These are phyloP conservation scores for Fusarium xylarioides DNA, from an alignment of 2,329 filamentous ascomycete genomes.

Conservation along the genomic window DNA sequence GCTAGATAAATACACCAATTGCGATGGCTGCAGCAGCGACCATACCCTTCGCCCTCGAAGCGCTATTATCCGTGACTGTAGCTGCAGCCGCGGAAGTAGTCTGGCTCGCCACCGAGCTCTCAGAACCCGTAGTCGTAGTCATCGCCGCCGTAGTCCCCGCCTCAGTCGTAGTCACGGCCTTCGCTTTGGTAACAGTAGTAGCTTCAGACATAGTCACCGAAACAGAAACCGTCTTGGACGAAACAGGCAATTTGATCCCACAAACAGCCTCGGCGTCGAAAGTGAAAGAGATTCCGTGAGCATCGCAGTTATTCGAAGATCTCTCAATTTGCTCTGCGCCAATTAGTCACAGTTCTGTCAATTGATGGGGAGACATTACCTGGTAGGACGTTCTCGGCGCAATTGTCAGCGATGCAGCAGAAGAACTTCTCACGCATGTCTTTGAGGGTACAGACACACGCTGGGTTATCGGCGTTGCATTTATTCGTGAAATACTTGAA, in stretches of 20 bases:
- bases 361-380: background rate
- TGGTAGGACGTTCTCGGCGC: background rate
- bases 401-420: constrained; percentile 2
- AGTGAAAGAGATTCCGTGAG: background rate
- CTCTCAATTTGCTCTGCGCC: background rate
- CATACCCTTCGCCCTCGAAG: background rate
- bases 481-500: constrained; percentile 11
- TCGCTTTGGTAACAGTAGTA: background rate
- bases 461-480: constrained; percentile 3
- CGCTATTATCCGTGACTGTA: background rate
- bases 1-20: background rate
- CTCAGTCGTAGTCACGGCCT: background rate
- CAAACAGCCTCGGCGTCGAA: constrained; percentile 6
- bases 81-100: background rate
- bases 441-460: background rate
- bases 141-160: accelerated
- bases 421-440: constrained; percentile 8
- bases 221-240: background rate
- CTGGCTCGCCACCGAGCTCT: background rate
- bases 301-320: background rate
- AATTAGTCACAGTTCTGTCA: background rate
- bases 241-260: background rate
- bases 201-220: background rate
- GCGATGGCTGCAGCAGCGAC: background rate
- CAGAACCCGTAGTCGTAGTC: background rate